Base-by-base conservation (phyloP, 2,329 filamentous ascomycete species). In the Colletotrichum phormii region DNA sequence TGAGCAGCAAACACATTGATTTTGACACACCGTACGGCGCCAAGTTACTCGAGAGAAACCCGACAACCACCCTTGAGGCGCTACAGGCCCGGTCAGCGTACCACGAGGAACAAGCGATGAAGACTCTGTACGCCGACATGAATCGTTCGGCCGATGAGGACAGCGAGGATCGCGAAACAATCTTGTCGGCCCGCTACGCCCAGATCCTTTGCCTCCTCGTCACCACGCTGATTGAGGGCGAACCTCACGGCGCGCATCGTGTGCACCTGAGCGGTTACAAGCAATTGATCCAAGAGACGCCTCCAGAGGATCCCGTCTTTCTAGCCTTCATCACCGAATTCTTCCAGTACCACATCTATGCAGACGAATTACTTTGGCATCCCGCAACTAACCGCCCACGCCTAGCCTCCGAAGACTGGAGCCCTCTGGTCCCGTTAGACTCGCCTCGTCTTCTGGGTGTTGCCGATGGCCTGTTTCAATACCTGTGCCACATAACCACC, bases 291-390 rank as follows among this genome's bases (percentile, higher is more conserved):
- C 86, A 86, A 54, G 84, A 88, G 68, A 88, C 84, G 1, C 90
- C 91, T 78, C 86, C 93, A 64, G 78, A 89, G 78, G 84, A 95
- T 87, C 82, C 91, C 24, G 89, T 91, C 26, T 95, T 97, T 78
- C 78, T 85, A 33, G 83, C 85, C 11, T 91, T 91, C 76, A 88
- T 91, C 72, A 91, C 92, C 74, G 92, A 94, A 80, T 96, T 97
- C 82, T 96, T 97, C 81, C 93, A 95, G 79, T 97, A 97, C 77
- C 94, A 97, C 80, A 89, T 92, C 53, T 89, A 87, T 72, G 89
- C 89, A n/a, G 90, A 92, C 76, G 89, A 92, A 74, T 82, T 92
- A 1, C 84, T 92, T 64, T 86, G 84, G 78, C 85, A 86, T 67
- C 85, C 85, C 18, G 83, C 81, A 74, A 80, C 79, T 24, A 77